Evolutionary conservation across 2,329 filamentous ascomycete genomes (phyloP), one percentile per base, ranked within the genome.

Genomic region (Pyricularia grisea): DNA sequence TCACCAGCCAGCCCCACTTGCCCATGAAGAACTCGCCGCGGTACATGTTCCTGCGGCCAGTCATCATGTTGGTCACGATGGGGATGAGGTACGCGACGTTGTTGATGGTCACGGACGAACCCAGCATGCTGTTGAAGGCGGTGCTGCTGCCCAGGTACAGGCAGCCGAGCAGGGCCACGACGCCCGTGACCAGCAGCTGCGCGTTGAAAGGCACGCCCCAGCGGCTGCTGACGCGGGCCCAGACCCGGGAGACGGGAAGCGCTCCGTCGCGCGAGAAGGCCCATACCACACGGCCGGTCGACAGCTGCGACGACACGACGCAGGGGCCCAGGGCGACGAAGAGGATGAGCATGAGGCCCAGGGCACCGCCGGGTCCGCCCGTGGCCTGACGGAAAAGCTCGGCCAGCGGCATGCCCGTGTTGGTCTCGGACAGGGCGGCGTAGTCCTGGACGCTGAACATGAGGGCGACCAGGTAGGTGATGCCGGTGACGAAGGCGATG

Each of bases 371-470:
- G 1, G 75, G 76, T 0, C 77, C 78, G 17, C 75, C 72, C 2
- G 80, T 81, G 4, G 79, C 82, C 71, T 82, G 81, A 11, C 77
- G 76, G 73, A 82, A 84, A 3, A 84, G 77, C 73, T 83, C 82
- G 4, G 80, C 77, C 20, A 83, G 76, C 0, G 82, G 82, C 7
- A 83, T 76, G 1, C 79, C 78, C 7, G 81, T 83, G 67, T 77
- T 76, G 11, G 79, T 82, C 4, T 73, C 73, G 68, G 80, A 77
- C 0, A 86, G 76, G 1, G 77, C 78, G 60, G 77, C 73, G 67
- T 83, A 83, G 72, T 84, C 79, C 65, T 82, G 81, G 65, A 85
- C 80, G 1, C 79, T 82, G 72, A 84, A 86, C 79, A 86, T 85
- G 67, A 86, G 80, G 9, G 79, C 77, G 31, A 86, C 78, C 2